phyloP scores from a whole-genome alignment of 225 moss, liverwort and hornwort genomes.

The Antitrichia curtipendula region DNA sequence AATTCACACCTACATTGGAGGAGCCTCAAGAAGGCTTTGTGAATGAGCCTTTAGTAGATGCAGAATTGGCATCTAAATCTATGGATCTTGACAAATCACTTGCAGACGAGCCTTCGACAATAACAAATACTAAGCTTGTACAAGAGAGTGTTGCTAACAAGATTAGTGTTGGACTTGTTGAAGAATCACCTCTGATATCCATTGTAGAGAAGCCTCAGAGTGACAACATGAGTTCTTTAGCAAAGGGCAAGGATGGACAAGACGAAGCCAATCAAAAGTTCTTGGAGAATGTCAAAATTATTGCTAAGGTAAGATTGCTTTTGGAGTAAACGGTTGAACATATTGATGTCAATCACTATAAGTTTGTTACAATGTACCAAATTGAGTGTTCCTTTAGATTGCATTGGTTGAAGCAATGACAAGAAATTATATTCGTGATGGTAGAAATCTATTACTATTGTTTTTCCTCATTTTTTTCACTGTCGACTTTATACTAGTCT shows the following conservation, averaged over 20 bases:
- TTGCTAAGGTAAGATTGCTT: not conserved
- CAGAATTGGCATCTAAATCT: not conserved
- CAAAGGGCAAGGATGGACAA: not conserved
- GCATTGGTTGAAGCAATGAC: not conserved
- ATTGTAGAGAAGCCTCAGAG: not conserved
- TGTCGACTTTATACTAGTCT: not conserved
- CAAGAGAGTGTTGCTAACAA: not conserved
- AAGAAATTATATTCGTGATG: not conserved
- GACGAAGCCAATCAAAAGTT: not conserved
- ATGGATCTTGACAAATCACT: not conserved
- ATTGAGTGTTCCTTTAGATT: not conserved
- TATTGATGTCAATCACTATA: too few relatives aligned
- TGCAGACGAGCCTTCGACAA: not conserved
- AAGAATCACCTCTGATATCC: not conserved
- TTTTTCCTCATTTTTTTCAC: not conserved
- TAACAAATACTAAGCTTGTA: not conserved
- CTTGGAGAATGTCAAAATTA: not conserved
- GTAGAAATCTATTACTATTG: not conserved
- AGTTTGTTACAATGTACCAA: not conserved
- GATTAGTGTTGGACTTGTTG: not conserved
- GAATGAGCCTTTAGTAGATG: not conserved
- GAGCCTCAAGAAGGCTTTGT: not conserved
- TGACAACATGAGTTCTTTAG: not conserved
- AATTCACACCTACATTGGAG: not conserved
- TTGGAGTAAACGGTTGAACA: not conserved